Conservation (phyloP, 805 yeast genomes). For the Lipomyces yamadae region DNA sequence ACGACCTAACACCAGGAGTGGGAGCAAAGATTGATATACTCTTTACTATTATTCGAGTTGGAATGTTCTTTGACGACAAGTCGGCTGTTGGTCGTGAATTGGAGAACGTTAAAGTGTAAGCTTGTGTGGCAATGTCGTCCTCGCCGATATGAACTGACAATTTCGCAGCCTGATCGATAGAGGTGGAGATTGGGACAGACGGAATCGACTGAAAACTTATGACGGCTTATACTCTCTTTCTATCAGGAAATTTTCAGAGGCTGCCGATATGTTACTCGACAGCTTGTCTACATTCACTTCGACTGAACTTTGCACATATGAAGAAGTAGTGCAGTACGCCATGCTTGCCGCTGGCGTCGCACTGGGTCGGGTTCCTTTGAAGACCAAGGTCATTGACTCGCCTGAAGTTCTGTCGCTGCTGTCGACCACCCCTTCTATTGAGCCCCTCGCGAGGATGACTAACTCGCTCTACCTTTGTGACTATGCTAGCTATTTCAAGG, state of each 20-base stretch:
- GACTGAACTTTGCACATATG: conserved; percentile 85
- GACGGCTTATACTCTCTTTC: conserved; percentile 82
- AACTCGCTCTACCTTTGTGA: conserved; percentile 88
- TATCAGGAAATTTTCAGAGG: conserved; percentile 82
- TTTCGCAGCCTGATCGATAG: conserved; percentile 69
- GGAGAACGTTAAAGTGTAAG: conserved; percentile 62
- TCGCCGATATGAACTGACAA: background rate
- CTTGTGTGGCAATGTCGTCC: background rate
- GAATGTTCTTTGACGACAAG: conserved; percentile 86
- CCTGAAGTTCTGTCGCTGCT: conserved; percentile 87
- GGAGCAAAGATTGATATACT: conserved; percentile 89
- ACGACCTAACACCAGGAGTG: conserved; percentile 78
- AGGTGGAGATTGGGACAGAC: conserved; percentile 99
- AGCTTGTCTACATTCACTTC: conserved; percentile 95
- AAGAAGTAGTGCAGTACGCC: conserved; percentile 86
- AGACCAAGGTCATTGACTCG: conserved; percentile 83
- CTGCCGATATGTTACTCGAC: conserved; percentile 83
- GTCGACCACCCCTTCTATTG: conserved; percentile 70
- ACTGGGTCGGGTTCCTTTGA: conserved; percentile 81
- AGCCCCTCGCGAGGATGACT: conserved; percentile 80
- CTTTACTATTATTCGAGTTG: conserved; percentile 81
- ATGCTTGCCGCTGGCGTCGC: conserved; percentile 85
- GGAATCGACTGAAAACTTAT: conserved; percentile 92
- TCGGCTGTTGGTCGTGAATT: conserved; percentile 69
- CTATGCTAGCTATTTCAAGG: conserved; percentile 76